These are phyloP conservation scores for Actinidia polygama DNA, from an alignment of 179 eudicot species.

Conservation along the genomic window DNA sequence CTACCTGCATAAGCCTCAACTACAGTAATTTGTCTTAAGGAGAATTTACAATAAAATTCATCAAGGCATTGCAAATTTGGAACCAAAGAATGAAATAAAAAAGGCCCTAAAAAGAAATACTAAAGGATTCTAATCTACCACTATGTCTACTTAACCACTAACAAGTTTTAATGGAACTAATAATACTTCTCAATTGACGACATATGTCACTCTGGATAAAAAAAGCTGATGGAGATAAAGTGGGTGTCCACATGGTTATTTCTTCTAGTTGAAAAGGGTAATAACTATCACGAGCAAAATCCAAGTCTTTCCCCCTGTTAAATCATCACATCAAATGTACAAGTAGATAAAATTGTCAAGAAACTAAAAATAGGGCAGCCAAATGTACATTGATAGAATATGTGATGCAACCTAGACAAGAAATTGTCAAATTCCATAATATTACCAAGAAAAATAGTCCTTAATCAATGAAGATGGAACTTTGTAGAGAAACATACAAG, in stretches of 20 bases:
- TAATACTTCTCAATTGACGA: no score
- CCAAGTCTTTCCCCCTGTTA: slow-evolving; percentile 93
- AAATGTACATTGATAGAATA: not conserved
- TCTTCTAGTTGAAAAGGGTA: slow-evolving; percentile 90
- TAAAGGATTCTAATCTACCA: no score
- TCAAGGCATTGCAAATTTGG: no score
- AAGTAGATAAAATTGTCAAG: not conserved
- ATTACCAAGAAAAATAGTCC: not conserved
- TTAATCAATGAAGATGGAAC: not conserved
- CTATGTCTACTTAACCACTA: no score
- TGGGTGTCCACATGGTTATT: slow-evolving; percentile 76
- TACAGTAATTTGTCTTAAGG: no score
- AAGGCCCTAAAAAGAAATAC: no score
- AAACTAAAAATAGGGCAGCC: not conserved
- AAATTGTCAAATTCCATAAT: not conserved
- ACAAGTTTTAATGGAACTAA: no score
- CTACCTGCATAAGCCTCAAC: no score
- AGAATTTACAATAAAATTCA: no score
- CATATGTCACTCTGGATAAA: no score
- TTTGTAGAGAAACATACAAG: not conserved
- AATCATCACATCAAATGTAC: slow-evolving; percentile 9
- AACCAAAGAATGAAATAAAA: no score
- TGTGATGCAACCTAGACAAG: not conserved
- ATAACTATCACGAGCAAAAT: slow-evolving; percentile 95
- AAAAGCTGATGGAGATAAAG: no score